Evolutionary conservation across 225 moss, liverwort and hornwort species (phyloP), one percentile per base, ranked within the genome.

Genomic region (Neckera pumila): DNA sequence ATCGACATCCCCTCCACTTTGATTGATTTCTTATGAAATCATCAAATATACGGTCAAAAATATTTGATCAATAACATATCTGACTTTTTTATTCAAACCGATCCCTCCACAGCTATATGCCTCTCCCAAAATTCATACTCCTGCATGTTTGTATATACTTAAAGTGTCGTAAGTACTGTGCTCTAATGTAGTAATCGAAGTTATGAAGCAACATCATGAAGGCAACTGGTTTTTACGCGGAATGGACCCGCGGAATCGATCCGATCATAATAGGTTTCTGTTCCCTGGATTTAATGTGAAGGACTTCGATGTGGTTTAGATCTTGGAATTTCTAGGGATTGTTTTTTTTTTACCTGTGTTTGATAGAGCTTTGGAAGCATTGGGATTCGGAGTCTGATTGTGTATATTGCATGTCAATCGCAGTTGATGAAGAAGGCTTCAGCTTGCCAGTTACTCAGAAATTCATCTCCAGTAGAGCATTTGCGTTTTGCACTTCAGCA

Each of bases 371-470:
- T 71, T 47, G 62, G 38, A 43, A 30, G 40, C 11, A 76, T 57
- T 31, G 14, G 33, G 81, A n/a, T 51, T 23, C 14, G 36, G 82
- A 23, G n/a, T n/a, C 65, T 91, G 70, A 92, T 79, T 42, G 27
- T 33, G 23, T 42, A 36, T 51, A 22, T 47, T 64, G 17, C 28
- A 49, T 85, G 43, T 43, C 42, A 60, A 51, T 77, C 87, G 81
- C 95, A 98, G 98, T 77, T 98, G 51, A 92, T 98, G 89, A 93
- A 91, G 88, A 98, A 97, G 85, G 96, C 95, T 47, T 94, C 94
- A 36, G 93, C 95, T 64, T 95, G 90, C 14, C 95, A 95, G 75
- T 88, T 97, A 33, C 88, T 95, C 10, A 90, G 90, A 6, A 95
- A 97, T 57, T 95, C 95, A 22, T 92, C 98, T 76, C 98, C 98